Evolutionary conservation across 2,329 filamentous ascomycete genomes (phyloP), one percentile per base, ranked within the genome.

Genomic region (Fusarium tupiense): DNA sequence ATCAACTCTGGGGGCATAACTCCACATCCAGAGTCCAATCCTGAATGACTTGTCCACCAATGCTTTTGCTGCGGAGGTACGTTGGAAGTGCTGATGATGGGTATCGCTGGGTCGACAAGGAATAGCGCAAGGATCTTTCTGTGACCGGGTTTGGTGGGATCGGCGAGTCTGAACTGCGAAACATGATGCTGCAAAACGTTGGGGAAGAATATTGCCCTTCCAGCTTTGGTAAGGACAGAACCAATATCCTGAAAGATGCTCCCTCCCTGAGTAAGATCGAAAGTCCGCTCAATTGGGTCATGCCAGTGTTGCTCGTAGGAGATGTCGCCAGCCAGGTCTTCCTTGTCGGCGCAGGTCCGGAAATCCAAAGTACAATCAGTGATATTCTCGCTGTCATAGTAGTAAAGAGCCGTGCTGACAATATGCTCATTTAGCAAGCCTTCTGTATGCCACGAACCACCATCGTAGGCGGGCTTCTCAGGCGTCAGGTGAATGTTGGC

Each of bases 371-470:
- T 33, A 11, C 37, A 61, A 4, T 66, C 54, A 0, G 67, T 65
- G 24, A 71, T 57, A 40, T 71, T 71, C 19, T 71, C 54, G 19
- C 22, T 31, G 13, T 71, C 67, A 6, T 71, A 71, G 9, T 70
- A 71, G 11, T 66, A 66, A 3, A 71, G 43, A 6, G 67, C 61
- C 4, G 67, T 61, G 11, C 44, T 44, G 35, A 50, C 49, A 8
- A 71, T 71, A 8, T 65, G 67, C 16, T 71, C 68, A 22, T 61
- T 61, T 4, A 46, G 14, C 16, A 54, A 40, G 10, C 68, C 67
- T 31, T 71, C 67, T 11, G 54, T 49, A 24, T 71, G 67, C 68
- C 68, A 71, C 19, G 49, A 60, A 3, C 67, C 61, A 3, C 68
- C 68, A 13, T 65, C 7, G 7, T 71, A 71, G 1, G 8, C 4